Evolutionary conservation across 2,329 filamentous ascomycete genomes (phyloP).

Genomic region (Allantophomopsis cytisporea): DNA sequence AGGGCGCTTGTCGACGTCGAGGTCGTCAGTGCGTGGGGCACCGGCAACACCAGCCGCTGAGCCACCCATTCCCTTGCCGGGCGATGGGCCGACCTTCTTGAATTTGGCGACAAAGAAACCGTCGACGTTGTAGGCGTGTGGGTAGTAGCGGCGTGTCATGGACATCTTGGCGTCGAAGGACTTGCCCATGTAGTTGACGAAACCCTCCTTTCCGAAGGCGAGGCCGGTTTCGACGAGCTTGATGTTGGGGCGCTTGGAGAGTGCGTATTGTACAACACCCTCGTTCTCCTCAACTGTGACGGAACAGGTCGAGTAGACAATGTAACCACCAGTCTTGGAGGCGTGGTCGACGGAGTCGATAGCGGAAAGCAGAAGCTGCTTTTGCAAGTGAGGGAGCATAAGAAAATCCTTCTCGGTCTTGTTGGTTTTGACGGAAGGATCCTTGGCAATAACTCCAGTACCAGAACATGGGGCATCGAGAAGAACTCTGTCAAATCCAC

Average conservation of each 20-base stretch:
- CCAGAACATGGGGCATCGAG: constrained; percentile 94
- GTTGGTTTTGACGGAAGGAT: constrained; percentile 94
- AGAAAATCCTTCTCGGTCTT: constrained; percentile 95
- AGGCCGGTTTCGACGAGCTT: constrained; percentile 85
- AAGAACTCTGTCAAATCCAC: constrained; percentile 87
- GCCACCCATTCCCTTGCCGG: constrained; percentile 24
- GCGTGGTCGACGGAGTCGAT: constrained; percentile 91
- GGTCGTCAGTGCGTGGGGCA: constrained; percentile 22
- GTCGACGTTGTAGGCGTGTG: constrained; percentile 87
- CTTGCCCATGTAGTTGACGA: constrained; percentile 84
- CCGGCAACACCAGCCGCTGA: constrained; percentile 11
- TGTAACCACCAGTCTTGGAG: constrained; percentile 84
- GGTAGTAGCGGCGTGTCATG: constrained; percentile 75
- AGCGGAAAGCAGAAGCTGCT: constrained; percentile 81
- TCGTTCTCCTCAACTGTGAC: constrained; percentile 94
- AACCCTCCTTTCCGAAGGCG: constrained; percentile 83
- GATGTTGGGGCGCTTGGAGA: constrained; percentile 85
- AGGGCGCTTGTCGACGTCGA: constrained; percentile 54
- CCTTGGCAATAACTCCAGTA: constrained; percentile 95
- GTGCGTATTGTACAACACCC: constrained; percentile 83
- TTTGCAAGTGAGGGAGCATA: constrained; percentile 83
- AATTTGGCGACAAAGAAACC: constrained; percentile 98
- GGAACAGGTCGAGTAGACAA: constrained; percentile 94
- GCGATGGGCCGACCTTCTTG: constrained; percentile 77
- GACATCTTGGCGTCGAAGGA: constrained; percentile 77